Conservation (phyloP, 2,329 filamentous ascomycete genomes). For the Fusarium veterinarium region DNA sequence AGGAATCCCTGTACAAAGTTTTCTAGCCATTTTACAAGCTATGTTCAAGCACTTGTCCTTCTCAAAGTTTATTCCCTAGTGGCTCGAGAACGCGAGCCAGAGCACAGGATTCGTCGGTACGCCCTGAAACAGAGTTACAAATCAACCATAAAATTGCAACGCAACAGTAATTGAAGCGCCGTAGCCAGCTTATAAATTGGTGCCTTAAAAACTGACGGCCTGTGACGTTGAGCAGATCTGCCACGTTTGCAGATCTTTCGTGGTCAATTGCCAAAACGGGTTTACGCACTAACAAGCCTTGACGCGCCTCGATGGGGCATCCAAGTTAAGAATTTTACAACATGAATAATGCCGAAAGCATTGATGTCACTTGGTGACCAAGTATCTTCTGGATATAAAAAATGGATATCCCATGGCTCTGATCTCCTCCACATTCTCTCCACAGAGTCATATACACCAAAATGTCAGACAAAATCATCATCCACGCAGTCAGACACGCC, state of each 20-base stretch:
- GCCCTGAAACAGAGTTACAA: background rate
- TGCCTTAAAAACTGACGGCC: background rate
- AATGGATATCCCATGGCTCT: background rate
- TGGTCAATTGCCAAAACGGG: slow-evolving; percentile 27
- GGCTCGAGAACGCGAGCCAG: background rate
- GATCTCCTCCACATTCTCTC: background rate
- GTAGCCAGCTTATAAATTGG: background rate
- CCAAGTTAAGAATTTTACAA: background rate
- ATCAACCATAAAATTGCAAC: too few relatives aligned
- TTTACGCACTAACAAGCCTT: slow-evolving; percentile 3
- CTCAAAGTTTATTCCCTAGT: background rate
- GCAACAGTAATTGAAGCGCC: background rate
- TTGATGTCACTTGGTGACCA: background rate
- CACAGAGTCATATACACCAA: background rate
- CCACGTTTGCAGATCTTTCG: slow-evolving; percentile 29
- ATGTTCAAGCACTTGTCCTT: background rate
- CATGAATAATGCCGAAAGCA: slow-evolving; percentile 8
- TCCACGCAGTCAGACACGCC: slow-evolving; percentile 31
- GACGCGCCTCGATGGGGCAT: slow-evolving; percentile 12
- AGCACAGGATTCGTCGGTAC: background rate
- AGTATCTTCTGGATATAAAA: slow-evolving; percentile 1
- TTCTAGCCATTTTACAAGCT: background rate
- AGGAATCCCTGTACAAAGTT: background rate
- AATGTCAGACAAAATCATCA: slow-evolving; percentile 23
- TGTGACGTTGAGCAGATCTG: slow-evolving; percentile 11